These are phyloP conservation scores for Basidioascus undulatus DNA, from an alignment of 768 basidiomycete species.

Conservation along the genomic window DNA sequence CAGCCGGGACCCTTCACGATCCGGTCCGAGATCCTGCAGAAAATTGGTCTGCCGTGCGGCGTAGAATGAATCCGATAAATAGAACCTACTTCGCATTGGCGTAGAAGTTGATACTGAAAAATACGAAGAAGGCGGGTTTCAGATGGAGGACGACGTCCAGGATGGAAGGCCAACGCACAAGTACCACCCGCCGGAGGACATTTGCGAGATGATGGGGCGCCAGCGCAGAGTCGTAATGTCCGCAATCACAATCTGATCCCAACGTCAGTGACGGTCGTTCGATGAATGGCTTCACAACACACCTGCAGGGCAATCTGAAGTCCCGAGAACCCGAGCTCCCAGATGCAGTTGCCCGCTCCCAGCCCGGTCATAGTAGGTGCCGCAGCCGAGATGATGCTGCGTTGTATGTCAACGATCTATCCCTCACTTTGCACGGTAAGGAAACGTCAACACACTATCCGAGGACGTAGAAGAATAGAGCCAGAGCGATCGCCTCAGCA, in stretches of 20 bases:
- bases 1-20: slow-evolving; percentile 26
- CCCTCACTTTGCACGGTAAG: no score
- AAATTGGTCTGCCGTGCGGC: no score
- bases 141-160: no score
- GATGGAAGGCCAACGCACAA: no score
- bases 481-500: neutral
- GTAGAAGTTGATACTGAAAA: slow-evolving; percentile 39
- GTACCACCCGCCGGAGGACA: slow-evolving; percentile 30
- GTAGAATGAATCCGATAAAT: no score
- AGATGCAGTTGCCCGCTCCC: slow-evolving; percentile 33
- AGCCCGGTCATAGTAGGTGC: slow-evolving; percentile 25
- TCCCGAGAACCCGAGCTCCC: slow-evolving; percentile 23
- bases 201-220: slow-evolving; percentile 31
- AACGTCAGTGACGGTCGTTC: no score
- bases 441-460: no score
- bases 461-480: slow-evolving; percentile 1
- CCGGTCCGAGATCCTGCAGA: slow-evolving; percentile 27
- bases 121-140: no score
- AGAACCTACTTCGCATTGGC: no score
- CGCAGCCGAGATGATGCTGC: slow-evolving; percentile 30
- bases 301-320: slow-evolving; percentile 35
- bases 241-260: slow-evolving; percentile 37
- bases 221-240: slow-evolving; percentile 35
- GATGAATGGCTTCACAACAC: no score
- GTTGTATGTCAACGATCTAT: no score